Evolutionary conservation across 2,329 filamentous ascomycete species (phyloP).

Genomic region (Penicillium palitans): DNA sequence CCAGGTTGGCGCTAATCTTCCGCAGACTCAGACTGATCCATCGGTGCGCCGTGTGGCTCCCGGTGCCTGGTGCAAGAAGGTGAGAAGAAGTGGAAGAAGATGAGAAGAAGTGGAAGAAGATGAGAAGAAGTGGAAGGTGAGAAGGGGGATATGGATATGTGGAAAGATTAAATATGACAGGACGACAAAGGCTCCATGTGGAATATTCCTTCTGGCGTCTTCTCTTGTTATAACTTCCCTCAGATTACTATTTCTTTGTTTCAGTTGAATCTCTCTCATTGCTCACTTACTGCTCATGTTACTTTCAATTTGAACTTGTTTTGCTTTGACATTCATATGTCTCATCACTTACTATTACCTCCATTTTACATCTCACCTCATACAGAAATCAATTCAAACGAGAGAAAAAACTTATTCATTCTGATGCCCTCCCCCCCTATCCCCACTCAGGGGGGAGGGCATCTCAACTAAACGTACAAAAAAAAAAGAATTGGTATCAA

Average conservation of each 20-base stretch:
- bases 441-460: constrained; percentile 2
- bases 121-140: not conserved
- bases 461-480: constrained; percentile 8
- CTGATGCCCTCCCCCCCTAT: constrained; percentile 2
- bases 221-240: not conserved
- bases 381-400: not conserved
- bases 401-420: not conserved
- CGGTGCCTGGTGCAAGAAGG: not conserved
- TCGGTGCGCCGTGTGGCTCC: not conserved
- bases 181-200: too few relatives aligned
- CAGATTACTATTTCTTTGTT: not conserved
- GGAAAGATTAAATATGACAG: not conserved
- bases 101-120: not conserved
- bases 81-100: not conserved
- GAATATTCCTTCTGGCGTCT: not conserved
- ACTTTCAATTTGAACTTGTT: not conserved
- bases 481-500: constrained; percentile 12
- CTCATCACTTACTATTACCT: not conserved
- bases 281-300: not conserved
- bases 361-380: not conserved
- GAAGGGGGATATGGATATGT: not conserved
- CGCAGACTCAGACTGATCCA: not conserved
- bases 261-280: not conserved
- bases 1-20: not conserved
- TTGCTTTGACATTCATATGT: not conserved